phyloP scores from a whole-genome alignment of 225 moss, liverwort and hornwort species.

The Bryoerythrophyllum caledonicum region DNA sequence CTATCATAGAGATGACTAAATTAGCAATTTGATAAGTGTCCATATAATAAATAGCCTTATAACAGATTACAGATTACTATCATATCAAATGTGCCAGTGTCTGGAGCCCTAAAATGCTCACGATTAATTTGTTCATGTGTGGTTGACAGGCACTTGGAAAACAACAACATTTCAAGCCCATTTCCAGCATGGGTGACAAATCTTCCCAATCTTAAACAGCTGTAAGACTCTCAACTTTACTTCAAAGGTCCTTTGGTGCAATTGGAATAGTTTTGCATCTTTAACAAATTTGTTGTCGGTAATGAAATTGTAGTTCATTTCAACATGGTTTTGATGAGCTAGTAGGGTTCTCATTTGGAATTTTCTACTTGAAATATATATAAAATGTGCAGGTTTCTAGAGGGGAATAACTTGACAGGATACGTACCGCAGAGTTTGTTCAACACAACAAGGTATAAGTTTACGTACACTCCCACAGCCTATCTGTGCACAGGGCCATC shows the following conservation, averaged over 20 bases:
- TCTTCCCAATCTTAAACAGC: constrained; percentile 32
- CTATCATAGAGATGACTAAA: no score
- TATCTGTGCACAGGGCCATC: constrained; percentile 37
- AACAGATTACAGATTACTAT: no score
- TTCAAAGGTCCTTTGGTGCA: not conserved
- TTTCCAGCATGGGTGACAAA: constrained; percentile 45
- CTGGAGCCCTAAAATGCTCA: not conserved
- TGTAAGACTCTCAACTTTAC: constrained; percentile 27
- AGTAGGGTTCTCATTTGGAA: no score
- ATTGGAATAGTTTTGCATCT: no score
- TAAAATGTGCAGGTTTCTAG: constrained; percentile 30
- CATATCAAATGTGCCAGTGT: not conserved
- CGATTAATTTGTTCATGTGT: not conserved
- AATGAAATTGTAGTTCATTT: no score
- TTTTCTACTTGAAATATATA: no score
- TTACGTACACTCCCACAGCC: constrained; percentile 24
- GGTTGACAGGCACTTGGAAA: constrained; percentile 38
- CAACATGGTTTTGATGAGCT: no score
- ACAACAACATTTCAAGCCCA: constrained; percentile 35
- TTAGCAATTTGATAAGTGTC: no score
- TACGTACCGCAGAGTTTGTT: constrained; percentile 40
- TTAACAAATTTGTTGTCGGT: no score
- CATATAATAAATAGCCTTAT: no score
- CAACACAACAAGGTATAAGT: constrained; percentile 23
- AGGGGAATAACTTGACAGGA: constrained; percentile 47